These are phyloP conservation scores for Ophiostoma australiae DNA, from an alignment of 2,329 filamentous ascomycete species.

Conservation along the genomic window DNA sequence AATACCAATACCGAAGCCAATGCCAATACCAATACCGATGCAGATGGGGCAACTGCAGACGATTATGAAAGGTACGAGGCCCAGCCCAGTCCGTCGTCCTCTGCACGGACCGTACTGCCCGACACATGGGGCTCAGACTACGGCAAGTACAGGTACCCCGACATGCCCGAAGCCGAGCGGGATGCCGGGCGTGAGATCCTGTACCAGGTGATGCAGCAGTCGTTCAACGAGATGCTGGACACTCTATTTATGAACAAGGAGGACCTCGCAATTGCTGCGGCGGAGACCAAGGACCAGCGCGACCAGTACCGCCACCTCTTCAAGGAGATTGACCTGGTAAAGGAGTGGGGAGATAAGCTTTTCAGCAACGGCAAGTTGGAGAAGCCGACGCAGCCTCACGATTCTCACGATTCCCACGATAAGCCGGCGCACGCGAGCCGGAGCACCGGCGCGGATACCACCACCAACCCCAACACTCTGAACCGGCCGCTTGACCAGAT, in stretches of 20 bases:
- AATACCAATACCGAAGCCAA: not conserved
- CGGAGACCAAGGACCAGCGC: conserved; percentile 57
- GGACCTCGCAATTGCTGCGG: conserved; percentile 64
- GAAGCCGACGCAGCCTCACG: not conserved
- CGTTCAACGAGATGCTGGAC: conserved; percentile 88
- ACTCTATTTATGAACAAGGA: conserved; percentile 78
- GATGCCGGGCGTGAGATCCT: conserved; percentile 84
- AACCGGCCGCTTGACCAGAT: conserved; percentile 28
- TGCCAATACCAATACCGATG: not conserved
- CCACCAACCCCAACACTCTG: not conserved
- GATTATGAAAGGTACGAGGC: not conserved
- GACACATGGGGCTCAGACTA: conserved; percentile 51
- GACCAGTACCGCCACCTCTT: conserved; percentile 51
- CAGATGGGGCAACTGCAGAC: not conserved
- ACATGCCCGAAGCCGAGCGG: conserved; percentile 72
- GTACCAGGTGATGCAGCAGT: conserved; percentile 86
- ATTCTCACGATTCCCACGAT: not conserved
- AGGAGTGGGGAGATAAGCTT: conserved; percentile 31
- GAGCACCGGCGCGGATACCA: not conserved
- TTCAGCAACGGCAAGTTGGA: conserved; percentile 18
- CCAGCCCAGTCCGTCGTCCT: conserved; percentile 58
- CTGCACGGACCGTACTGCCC: conserved; percentile 49
- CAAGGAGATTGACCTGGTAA: conserved; percentile 34
- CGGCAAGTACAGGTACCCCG: conserved; percentile 63
- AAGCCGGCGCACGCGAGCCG: not conserved